Base-by-base conservation (phyloP, 345 rosid species). In the Mercurialis annua region DNA sequence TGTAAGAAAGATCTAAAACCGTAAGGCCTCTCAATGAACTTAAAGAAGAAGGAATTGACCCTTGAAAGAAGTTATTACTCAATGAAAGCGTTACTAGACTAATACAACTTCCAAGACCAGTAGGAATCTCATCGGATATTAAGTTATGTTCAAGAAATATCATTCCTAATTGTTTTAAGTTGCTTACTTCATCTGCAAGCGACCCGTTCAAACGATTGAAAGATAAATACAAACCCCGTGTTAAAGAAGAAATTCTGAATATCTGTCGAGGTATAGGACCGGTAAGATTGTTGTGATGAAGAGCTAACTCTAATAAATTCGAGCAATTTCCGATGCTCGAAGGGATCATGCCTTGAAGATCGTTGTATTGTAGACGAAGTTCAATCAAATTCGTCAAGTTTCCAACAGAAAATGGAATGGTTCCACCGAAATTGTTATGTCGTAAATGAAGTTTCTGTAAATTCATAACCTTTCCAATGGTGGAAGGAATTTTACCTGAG, bases 401-500 rank as follows among this genome's bases (percentile, higher is more conserved):
- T 47, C 21, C 51, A 1, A 47, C 1, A 47, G 21, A 16, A 6
- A 6, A 16, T 47, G 51, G 51, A 15, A 47, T 47, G 18, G 5
- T 47, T 47, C 51, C 51, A 16, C 5, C 16, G 21, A 66, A 67
- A 2, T 12, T 21, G 51, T 71, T 67, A 5, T 0, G 2, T 1
- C 1, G 1, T 0, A 71, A 11, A 3, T 1, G 0, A 2, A 76
- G 6, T 3, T 0, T 0, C 6, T 30, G 42, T 0, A 71, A 11
- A 17, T 56, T 54, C 20, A 15, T 29, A 0, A 62, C 24, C 34
- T 61, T 27, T 15, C 76, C 57, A 2, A 71, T 59, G 3, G 1
- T 17, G 1, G 17, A 1, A 1, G 72, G 72, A 55, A 76, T 67
- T 9, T 46, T 9, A 3, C 66, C 66, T 6, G 64, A 48, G n/a